Evolutionary conservation across 2,329 filamentous ascomycete species (phyloP).

Genomic region (Aureobasidium sp.): DNA sequence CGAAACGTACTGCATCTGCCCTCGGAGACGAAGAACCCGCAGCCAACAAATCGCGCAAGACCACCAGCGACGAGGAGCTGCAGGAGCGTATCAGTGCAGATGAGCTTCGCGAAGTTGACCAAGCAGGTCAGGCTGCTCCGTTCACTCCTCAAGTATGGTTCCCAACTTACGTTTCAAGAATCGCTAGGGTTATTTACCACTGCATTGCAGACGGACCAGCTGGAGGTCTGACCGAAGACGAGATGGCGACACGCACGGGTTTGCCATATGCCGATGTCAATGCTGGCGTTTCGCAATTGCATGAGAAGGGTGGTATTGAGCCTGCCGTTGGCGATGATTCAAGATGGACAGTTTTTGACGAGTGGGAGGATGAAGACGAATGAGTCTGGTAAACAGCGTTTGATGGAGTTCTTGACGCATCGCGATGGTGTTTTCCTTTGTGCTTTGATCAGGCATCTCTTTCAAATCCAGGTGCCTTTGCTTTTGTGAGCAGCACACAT

Average conservation of each 20-base stretch:
- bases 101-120: not conserved
- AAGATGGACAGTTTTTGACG: not conserved
- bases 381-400: not conserved
- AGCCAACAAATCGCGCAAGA: not conserved
- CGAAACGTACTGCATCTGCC: not conserved
- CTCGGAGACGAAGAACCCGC: not conserved
- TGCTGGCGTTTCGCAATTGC: not conserved
- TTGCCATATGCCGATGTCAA: not conserved
- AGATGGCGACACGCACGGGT: not conserved
- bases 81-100: not conserved
- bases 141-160: slow-evolving; percentile 3
- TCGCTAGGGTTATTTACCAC: not conserved
- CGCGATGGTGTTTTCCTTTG: not conserved
- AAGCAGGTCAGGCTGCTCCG: not conserved
- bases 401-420: not conserved
- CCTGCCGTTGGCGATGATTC: not conserved
- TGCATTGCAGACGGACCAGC: not conserved
- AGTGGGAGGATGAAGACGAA: slow-evolving; percentile 3
- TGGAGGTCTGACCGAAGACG: not conserved
- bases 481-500: not conserved
- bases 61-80: not conserved
- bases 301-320: not conserved
- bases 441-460: not conserved
- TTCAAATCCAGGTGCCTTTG: not conserved
- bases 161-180: slow-evolving; percentile 4